A percentile compares a stretch with the other conserved stretches of the same genome.
Evolutionary conservation across 352 stramenopile species (phyloP).

Genomic region (Saprolegnia diclina): DNA sequence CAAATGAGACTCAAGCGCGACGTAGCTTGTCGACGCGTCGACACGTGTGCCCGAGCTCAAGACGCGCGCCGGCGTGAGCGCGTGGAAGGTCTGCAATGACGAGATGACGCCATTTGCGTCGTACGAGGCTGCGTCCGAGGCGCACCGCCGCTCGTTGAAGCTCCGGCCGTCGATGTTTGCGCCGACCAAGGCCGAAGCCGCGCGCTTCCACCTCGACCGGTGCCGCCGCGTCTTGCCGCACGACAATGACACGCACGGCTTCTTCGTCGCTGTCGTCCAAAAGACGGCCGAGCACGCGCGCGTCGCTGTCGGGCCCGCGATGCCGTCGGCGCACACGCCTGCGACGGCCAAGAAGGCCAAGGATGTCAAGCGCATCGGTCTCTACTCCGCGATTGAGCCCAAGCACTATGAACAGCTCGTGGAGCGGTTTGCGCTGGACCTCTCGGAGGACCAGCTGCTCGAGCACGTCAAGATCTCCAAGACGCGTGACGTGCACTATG

Average conservation of each 20-base stretch:
- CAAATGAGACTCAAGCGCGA: not conserved
- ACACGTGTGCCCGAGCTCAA: slow-evolving; percentile 35
- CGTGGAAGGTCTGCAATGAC: slow-evolving; percentile 59
- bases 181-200: slow-evolving; percentile 45
- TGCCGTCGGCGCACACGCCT: slow-evolving; percentile 16
- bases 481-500: slow-evolving; percentile 57
- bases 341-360: slow-evolving; percentile 36
- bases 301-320: slow-evolving; percentile 37
- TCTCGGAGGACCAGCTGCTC: slow-evolving; percentile 37
- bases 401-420: slow-evolving; percentile 37
- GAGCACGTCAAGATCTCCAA: slow-evolving; percentile 64
- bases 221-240: slow-evolving; percentile 95
- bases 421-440: slow-evolving; percentile 43
- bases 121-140: slow-evolving; percentile 48
- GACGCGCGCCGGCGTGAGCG: slow-evolving; percentile 37
- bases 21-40: slow-evolving; percentile 46
- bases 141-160: slow-evolving; percentile 39
- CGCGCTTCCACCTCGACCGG: slow-evolving; percentile 71
- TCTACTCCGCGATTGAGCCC: slow-evolving; percentile 45
- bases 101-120: slow-evolving; percentile 39
- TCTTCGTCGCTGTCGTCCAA: slow-evolving; percentile 95
- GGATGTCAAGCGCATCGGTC: slow-evolving; percentile 61
- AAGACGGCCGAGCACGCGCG: slow-evolving; percentile 48
- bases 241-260: slow-evolving; percentile 96
- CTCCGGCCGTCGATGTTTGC: slow-evolving; percentile 82